Conservation (phyloP, 805 yeast species). For the Zygosaccharomyces gambellarensis region DNA sequence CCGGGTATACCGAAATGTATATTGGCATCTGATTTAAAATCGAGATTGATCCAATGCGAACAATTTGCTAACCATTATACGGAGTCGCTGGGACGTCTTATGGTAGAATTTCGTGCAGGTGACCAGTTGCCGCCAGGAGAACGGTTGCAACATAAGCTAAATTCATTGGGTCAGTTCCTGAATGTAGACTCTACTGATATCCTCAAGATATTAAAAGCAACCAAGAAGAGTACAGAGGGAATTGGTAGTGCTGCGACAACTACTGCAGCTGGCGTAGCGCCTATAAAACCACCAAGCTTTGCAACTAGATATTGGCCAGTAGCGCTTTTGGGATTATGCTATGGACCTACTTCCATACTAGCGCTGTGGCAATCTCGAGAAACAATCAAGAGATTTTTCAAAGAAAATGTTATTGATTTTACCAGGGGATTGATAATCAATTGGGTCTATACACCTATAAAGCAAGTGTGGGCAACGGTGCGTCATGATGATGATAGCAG, state of each 20-base stretch:
- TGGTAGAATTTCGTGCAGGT: constrained; percentile 14
- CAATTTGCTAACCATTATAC: constrained; percentile 12
- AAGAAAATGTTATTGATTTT: constrained; percentile 59
- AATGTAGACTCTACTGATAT: not conserved
- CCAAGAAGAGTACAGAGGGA: not conserved
- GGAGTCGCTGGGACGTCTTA: constrained; percentile 20
- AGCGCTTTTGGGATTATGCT: constrained; percentile 37
- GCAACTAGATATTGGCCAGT: constrained; percentile 65
- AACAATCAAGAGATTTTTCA: constrained; percentile 52
- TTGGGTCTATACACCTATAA: constrained; percentile 78
- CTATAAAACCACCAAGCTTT: constrained; percentile 37
- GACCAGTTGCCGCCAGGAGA: not conserved
- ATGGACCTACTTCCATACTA: constrained; percentile 50
- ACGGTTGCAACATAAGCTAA: constrained; percentile 2
- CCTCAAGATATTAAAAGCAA: constrained; percentile 1
- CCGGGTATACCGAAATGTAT: constrained; percentile 4
- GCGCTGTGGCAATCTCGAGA: constrained; percentile 47
- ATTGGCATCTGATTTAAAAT: not conserved
- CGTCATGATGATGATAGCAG: constrained; percentile 73
- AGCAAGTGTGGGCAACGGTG: constrained; percentile 70
- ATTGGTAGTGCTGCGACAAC: not conserved
- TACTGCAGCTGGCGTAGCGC: not conserved
- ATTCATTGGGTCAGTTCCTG: constrained; percentile 9
- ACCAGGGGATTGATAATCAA: constrained; percentile 61
- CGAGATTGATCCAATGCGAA: constrained; percentile 1